A percentile compares a stretch with the other conserved stretches of the same genome.
Evolutionary conservation across 2,329 filamentous ascomycete species (phyloP).

Genomic region (Pseudopyrenochaeta lycopersici): DNA sequence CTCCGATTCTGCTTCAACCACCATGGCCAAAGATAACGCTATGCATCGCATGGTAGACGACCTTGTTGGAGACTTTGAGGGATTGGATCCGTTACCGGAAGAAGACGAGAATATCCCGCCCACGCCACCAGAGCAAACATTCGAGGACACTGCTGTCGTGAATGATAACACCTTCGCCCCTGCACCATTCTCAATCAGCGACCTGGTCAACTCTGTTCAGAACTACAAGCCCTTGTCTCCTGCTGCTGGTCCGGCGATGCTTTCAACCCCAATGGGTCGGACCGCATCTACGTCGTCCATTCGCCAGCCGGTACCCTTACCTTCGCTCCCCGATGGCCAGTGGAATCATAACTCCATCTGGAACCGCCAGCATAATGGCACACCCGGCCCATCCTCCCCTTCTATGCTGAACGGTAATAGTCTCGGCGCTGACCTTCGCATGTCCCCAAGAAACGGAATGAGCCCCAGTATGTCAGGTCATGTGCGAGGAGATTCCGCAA

Average conservation of each 20-base stretch:
- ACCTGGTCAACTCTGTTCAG: constrained; percentile 49
- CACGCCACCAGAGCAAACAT: constrained; percentile 57
- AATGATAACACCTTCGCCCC: constrained; percentile 41
- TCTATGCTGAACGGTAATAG: constrained; percentile 28
- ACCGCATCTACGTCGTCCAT: constrained; percentile 46
- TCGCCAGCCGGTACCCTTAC: constrained; percentile 44
- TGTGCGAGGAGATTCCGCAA: constrained; percentile 54
- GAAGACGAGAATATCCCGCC: constrained; percentile 56
- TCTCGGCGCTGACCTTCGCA: constrained; percentile 25
- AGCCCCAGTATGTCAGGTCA: constrained; percentile 48
- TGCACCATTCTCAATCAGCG: constrained; percentile 42
- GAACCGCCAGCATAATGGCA: constrained; percentile 42
- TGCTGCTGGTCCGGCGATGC: constrained; percentile 29
- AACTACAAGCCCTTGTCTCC: constrained; percentile 46
- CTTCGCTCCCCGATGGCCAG: constrained; percentile 48
- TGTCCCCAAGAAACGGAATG: constrained; percentile 44
- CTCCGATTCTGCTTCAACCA: constrained; percentile 60
- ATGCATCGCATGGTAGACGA: constrained; percentile 68
- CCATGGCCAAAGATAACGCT: constrained; percentile 55
- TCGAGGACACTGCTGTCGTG: constrained; percentile 51
- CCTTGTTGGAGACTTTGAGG: constrained; percentile 57
- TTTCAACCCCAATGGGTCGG: constrained; percentile 45
- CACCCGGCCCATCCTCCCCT: constrained; percentile 43
- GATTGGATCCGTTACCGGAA: constrained; percentile 50
- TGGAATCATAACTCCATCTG: constrained; percentile 48